A percentile compares a stretch with the other conserved stretches of the same genome.
Conservation (phyloP, 345 rosid species). For the Salix dunnii region DNA sequence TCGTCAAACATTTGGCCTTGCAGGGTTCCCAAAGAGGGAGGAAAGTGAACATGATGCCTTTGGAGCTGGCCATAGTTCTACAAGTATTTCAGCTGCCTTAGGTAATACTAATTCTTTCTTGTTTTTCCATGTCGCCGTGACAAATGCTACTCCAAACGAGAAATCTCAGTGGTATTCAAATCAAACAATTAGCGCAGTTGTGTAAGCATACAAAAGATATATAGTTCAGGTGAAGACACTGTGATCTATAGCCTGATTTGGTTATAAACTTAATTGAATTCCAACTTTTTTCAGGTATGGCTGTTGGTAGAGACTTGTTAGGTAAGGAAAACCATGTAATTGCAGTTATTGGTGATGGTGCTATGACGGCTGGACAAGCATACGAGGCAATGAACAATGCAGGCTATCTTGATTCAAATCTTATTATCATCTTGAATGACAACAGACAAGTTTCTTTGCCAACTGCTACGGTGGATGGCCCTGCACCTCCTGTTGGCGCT, state of each 20-base stretch:
- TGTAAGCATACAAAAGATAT: neutral
- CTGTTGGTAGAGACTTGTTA: conserved; percentile 47
- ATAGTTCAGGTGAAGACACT: neutral
- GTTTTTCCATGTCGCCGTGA: too few relatives aligned
- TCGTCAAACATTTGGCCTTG: conserved; percentile 42
- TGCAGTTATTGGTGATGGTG: conserved; percentile 51
- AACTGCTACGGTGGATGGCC: conserved; percentile 50
- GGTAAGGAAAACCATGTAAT: conserved; percentile 44
- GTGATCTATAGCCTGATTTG: neutral
- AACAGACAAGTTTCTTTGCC: conserved; percentile 51
- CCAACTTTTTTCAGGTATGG: conserved; percentile 35
- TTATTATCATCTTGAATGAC: conserved; percentile 47
- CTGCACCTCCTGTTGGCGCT: conserved; percentile 52
- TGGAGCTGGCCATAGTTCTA: conserved; percentile 55
- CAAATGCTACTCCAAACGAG: too few relatives aligned
- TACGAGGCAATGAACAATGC: conserved; percentile 59
- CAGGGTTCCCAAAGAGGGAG: conserved; percentile 49
- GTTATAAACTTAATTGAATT: neutral
- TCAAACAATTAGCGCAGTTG: too few relatives aligned
- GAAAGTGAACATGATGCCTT: conserved; percentile 49
- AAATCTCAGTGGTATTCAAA: too few relatives aligned
- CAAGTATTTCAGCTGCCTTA: conserved; percentile 53
- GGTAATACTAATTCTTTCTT: conserved; percentile 18
- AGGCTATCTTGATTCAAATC: conserved; percentile 42
- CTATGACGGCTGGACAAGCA: conserved; percentile 55